Conservation (phyloP, 78 protist genomes). For the Polysphondylium violaceum region DNA sequence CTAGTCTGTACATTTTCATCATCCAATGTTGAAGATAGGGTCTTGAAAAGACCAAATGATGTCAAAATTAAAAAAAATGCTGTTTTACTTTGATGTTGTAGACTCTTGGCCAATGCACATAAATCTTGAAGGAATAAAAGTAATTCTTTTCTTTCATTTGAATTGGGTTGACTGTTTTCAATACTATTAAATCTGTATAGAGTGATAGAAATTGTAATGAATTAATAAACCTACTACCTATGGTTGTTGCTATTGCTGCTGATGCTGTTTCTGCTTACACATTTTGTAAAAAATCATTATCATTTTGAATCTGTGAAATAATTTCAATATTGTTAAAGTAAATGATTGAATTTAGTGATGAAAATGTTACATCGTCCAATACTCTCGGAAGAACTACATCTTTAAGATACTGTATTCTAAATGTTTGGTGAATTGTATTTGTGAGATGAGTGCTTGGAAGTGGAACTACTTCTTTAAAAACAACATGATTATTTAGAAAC, state of each 20-base stretch:
- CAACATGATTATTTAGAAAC: slow-evolving; percentile 32
- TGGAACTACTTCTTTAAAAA: slow-evolving; percentile 87
- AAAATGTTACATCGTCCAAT: slow-evolving; percentile 91
- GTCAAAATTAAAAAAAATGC: slow-evolving; percentile 37
- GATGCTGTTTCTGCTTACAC: slow-evolving; percentile 37
- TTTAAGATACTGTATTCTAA: slow-evolving; percentile 89
- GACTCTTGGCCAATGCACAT: slow-evolving; percentile 70
- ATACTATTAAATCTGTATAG: slow-evolving; percentile 36
- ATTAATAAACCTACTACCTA: background rate
- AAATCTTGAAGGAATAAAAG: slow-evolving; percentile 84
- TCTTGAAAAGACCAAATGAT: slow-evolving; percentile 34
- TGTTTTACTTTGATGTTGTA: slow-evolving; percentile 62
- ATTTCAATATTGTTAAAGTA: slow-evolving; percentile 89
- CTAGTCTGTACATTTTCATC: slow-evolving; percentile 53
- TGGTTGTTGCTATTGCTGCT: background rate
- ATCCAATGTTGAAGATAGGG: slow-evolving; percentile 35
- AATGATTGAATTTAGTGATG: slow-evolving; percentile 83
- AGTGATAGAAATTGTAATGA: background rate
- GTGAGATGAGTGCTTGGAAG: slow-evolving; percentile 35
- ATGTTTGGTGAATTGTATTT: slow-evolving; percentile 88
- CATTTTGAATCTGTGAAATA: slow-evolving; percentile 53
- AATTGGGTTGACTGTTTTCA: slow-evolving; percentile 23
- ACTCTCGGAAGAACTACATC: slow-evolving; percentile 91
- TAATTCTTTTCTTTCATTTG: slow-evolving; percentile 56
- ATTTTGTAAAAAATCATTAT: slow-evolving; percentile 51